Conservation (phyloP, 345 rosid species). For the Draba incana region DNA sequence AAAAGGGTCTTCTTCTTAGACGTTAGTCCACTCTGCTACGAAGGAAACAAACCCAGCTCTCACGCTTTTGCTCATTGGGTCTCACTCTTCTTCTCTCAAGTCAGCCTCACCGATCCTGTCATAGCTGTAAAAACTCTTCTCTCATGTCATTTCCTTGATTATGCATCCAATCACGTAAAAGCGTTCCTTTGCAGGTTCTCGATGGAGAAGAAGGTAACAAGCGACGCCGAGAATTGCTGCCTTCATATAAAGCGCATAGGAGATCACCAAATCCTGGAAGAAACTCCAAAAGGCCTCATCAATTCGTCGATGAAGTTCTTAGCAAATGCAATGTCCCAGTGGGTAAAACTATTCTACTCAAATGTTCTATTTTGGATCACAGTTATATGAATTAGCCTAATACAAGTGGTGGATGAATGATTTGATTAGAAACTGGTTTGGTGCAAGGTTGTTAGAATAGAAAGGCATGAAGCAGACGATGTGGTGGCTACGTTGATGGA, state of each 20-base stretch:
- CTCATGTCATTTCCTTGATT: not conserved
- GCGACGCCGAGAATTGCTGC: constrained; percentile 67
- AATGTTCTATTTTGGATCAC: not conserved
- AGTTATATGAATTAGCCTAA: not conserved
- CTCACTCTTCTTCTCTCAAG: constrained; percentile 83
- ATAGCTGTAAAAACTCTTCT: constrained; percentile 63
- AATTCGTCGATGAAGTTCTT: constrained; percentile 61
- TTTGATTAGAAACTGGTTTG: constrained; percentile 20
- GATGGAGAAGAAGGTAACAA: constrained; percentile 82
- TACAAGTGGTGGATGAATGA: constrained; percentile 17
- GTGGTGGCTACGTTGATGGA: constrained; percentile 78
- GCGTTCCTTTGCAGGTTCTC: constrained; percentile 58
- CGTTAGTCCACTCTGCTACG: constrained; percentile 84
- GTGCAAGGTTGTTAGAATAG: constrained; percentile 65
- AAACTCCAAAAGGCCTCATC: constrained; percentile 50
- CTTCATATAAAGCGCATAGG: constrained; percentile 88
- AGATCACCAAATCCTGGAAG: constrained; percentile 47
- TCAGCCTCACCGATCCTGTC: constrained; percentile 78
- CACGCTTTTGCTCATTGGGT: constrained; percentile 74
- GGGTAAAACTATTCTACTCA: constrained; percentile 41
- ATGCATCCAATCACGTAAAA: not conserved
- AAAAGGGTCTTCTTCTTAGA: constrained; percentile 90
- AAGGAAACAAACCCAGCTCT: constrained; percentile 77
- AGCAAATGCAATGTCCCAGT: constrained; percentile 85
- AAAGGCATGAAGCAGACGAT: constrained; percentile 93